phyloP scores from a whole-genome alignment of 305 asterid species.

The Petunia hybrid region DNA sequence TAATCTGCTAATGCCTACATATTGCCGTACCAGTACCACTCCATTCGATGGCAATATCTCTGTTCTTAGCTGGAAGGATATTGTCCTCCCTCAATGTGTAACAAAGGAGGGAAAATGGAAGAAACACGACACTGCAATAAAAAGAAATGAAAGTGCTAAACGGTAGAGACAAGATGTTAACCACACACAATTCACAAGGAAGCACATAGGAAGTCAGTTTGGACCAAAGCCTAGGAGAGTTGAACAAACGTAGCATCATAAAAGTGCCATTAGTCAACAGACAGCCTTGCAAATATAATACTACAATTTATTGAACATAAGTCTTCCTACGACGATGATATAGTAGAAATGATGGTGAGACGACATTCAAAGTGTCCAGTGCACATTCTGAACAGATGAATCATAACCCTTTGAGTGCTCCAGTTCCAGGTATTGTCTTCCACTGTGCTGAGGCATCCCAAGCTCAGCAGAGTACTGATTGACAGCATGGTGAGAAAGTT shows the following conservation, averaged over 20 bases:
- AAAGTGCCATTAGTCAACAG: conserved; percentile 13
- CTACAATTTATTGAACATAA: not conserved
- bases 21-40: not conserved
- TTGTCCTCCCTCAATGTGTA: not conserved
- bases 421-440: conserved; percentile 55
- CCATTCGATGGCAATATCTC: not conserved
- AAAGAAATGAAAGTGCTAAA: not conserved
- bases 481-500: conserved; percentile 46
- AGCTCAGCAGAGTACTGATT: conserved; percentile 57
- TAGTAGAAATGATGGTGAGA: not conserved
- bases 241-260: not conserved
- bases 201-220: not conserved
- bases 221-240: not conserved
- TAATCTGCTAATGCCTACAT: no score
- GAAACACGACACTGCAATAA: not conserved
- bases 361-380: conserved; percentile 61
- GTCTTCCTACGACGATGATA: not conserved
- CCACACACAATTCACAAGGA: conserved; percentile 2
- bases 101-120: not conserved
- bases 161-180: not conserved
- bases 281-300: not conserved
- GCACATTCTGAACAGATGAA: conserved; percentile 65
- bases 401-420: conserved; percentile 66
- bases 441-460: conserved; percentile 63
- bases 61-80: not conserved